phyloP scores from a whole-genome alignment of 1,284 basidiomycete genomes.

The Ceratobasidium sp. region DNA sequence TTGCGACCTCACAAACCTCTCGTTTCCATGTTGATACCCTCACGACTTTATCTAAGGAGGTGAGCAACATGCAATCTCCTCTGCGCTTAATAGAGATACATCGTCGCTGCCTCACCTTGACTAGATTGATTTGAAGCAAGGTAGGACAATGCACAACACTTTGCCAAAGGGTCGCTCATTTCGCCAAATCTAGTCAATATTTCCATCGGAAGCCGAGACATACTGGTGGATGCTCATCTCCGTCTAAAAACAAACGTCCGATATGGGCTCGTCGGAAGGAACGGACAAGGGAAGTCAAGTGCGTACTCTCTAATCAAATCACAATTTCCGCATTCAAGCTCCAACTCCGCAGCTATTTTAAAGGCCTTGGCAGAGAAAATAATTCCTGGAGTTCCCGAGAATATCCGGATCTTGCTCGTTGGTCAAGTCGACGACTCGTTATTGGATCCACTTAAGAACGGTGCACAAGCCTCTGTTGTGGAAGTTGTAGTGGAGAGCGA shows the following conservation, averaged over 20 bases:
- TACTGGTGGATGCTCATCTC: conserved; percentile 46
- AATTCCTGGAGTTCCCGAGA: conserved; percentile 63
- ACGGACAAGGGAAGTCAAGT: conserved; percentile 69
- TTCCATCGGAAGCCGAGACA: conserved; percentile 44
- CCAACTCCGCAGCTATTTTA: conserved; percentile 54
- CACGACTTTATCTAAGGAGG: conserved; percentile 46
- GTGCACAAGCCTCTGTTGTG: conserved; percentile 48
- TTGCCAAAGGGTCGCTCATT: conserved; percentile 12
- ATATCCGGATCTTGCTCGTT: conserved; percentile 64
- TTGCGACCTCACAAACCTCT: conserved; percentile 45
- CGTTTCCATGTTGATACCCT: conserved; percentile 46
- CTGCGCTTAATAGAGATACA: neutral
- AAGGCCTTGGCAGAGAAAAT: conserved; percentile 58
- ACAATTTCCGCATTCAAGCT: neutral
- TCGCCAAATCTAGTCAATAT: conserved; percentile 40
- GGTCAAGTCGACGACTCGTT: conserved; percentile 60
- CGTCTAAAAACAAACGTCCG: conserved; percentile 45
- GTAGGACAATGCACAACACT: neutral
- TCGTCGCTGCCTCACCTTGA: neutral
- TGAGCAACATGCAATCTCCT: neutral
- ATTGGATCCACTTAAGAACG: conserved; percentile 45
- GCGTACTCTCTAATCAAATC: conserved; percentile 7
- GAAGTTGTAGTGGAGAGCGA: conserved; percentile 56
- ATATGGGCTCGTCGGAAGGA: conserved; percentile 52
- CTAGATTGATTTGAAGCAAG: conserved; percentile 46